A percentile compares a stretch with the other conserved stretches of the same genome.
phyloP scores from a whole-genome alignment of 2,329 filamentous ascomycete genomes.

The Sporothrix brunneoviolacea region DNA sequence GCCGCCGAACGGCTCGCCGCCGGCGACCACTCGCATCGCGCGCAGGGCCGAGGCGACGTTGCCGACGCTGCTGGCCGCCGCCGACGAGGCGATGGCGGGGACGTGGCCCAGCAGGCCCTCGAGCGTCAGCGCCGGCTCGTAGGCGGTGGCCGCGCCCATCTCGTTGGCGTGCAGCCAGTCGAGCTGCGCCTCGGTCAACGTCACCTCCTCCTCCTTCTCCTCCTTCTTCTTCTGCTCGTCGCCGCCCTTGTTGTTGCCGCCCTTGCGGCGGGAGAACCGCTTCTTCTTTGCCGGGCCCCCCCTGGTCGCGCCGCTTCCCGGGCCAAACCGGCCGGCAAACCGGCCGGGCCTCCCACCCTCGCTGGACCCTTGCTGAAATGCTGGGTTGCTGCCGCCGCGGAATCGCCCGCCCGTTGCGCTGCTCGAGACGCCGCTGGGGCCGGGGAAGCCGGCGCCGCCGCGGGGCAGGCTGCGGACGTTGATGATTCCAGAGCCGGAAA shows the following conservation, averaged over 20 bases:
- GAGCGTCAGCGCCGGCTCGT: slow-evolving; percentile 28
- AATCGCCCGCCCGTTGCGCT: background rate
- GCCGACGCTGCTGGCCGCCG: slow-evolving; percentile 24
- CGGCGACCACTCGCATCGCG: slow-evolving; percentile 33
- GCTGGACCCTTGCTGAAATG: too few relatives aligned
- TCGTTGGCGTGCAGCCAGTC: slow-evolving; percentile 25
- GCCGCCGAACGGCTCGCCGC: slow-evolving; percentile 28
- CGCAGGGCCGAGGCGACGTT: slow-evolving; percentile 30
- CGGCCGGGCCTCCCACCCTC: background rate
- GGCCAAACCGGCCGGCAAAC: background rate
- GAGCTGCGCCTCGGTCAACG: slow-evolving; percentile 5
- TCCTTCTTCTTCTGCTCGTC: slow-evolving; percentile 1
- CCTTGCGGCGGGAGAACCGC: background rate
- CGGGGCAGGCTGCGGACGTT: slow-evolving; percentile 23
- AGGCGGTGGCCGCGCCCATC: slow-evolving; percentile 25
- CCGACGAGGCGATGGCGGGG: slow-evolving; percentile 30
- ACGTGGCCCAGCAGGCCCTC: slow-evolving; percentile 31
- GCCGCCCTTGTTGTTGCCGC: slow-evolving; percentile 2
- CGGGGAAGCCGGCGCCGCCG: slow-evolving; percentile 10
- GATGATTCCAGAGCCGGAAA: slow-evolving; percentile 17
- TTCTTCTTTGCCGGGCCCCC: background rate
- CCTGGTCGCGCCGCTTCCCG: too few relatives aligned
- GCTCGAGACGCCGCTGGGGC: background rate
- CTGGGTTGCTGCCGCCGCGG: too few relatives aligned
- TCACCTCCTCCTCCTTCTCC: slow-evolving; percentile 6